Conservation (phyloP, 2,329 filamentous ascomycete species). For the Kalmusia sp. region DNA sequence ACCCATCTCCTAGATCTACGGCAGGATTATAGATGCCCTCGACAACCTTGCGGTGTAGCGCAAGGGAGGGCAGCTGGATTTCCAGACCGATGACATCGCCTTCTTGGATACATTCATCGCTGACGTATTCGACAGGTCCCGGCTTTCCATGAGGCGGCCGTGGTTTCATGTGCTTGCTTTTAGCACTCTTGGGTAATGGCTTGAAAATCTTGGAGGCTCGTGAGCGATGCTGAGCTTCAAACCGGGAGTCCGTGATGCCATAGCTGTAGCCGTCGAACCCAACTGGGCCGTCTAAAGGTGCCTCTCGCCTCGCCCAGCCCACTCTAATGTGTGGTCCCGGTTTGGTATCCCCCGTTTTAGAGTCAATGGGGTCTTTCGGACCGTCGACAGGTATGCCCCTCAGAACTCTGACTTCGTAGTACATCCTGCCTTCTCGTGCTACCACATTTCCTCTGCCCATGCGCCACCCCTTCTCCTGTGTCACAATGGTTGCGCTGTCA, state of each 20-base stretch:
- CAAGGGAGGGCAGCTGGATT: conserved; percentile 85
- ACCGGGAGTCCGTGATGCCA: conserved; percentile 85
- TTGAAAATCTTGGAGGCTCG: conserved; percentile 84
- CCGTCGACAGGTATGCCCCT: conserved; percentile 69
- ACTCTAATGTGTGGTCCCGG: conserved; percentile 74
- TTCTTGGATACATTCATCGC: conserved; percentile 78
- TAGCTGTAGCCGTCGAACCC: conserved; percentile 95
- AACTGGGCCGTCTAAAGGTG: conserved; percentile 81
- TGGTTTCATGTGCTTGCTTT: conserved; percentile 49
- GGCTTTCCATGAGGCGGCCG: conserved; percentile 43
- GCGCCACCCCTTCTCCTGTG: conserved; percentile 90
- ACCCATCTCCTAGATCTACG: conserved; percentile 70
- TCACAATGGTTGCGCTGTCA: conserved; percentile 78
- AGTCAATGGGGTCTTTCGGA: conserved; percentile 45
- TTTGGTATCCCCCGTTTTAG: conserved; percentile 47
- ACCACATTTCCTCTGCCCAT: conserved; percentile 91
- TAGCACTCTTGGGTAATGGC: conserved; percentile 45
- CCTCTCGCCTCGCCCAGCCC: conserved; percentile 84
- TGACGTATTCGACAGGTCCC: conserved; percentile 55
- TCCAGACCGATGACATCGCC: conserved; percentile 95
- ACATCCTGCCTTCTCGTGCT: conserved; percentile 86
- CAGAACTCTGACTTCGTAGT: conserved; percentile 92
- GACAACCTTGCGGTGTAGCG: conserved; percentile 86
- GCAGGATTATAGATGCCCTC: conserved; percentile 87
- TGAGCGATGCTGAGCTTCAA: conserved; percentile 92